Evolutionary conservation across 495 filamentous ascomycete species (phyloP), one percentile per base, ranked within the genome.

Genomic region (Hapsidospora chrysogenum): DNA sequence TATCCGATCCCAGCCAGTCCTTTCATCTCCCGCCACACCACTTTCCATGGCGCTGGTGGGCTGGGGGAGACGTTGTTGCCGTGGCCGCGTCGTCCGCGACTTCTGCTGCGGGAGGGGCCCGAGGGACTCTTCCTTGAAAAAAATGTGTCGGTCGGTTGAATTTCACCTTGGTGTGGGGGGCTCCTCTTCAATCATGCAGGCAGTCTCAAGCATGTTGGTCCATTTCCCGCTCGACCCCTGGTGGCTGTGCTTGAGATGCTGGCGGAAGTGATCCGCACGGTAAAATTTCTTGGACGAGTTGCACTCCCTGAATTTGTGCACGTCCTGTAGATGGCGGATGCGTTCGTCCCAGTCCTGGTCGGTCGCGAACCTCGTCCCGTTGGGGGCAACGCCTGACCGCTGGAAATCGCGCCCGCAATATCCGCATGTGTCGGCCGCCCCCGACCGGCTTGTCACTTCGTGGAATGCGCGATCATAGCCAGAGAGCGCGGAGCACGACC

Each of bases 201-300:
- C 84, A 48, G 81, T 92, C 50, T 97, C 89, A 28, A 97, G 58
- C 63, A 92, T 87, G 54, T 97, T 97, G 14, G 89, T 97, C 89
- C 92, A 96, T 52, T 96, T 96, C 16, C 89, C 89, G 56, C 85
- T 94, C 2, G 85, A 87, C 9, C 89, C 92, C 5, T 80, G 84
- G 57, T 97, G 89, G 51, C 87, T 95, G 47, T 97, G 89, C 63
- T 97, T 97, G 35, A 97, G 63, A 58, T 97, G 89, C 54, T 97
- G 89, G 25, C 89, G 76, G 66, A 97, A 97, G 51, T 97, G 89
- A 52, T 97, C 89, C 13, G 89, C 89, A 3, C 89, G 76, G 58
- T 80, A 97, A 54, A 97, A 97, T 53, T 96, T 96, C 66, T 97
- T 97, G 41, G 78, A 78, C 43, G 92, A 82, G 52, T 97, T 97